Conservation (phyloP, 768 basidiomycete species). For the Xanthoconium stramineum region DNA sequence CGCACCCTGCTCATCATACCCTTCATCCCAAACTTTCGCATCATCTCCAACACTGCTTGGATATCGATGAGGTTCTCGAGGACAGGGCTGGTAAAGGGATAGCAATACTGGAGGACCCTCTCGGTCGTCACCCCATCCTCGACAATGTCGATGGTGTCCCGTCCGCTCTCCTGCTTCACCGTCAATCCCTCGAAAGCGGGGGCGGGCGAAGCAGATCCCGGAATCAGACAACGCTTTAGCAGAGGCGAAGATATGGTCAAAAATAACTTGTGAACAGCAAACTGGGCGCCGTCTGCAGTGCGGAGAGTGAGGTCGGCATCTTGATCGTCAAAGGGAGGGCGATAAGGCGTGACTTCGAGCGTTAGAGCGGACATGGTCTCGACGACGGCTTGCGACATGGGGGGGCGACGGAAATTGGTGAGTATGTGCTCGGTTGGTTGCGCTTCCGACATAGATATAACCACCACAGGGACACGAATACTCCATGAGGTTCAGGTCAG, state of each 20-base stretch:
- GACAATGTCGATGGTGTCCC: constrained; percentile 28
- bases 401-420: constrained; percentile 9
- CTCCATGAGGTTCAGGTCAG: constrained; percentile 31
- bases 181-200: constrained; percentile 26
- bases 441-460: constrained; percentile 29
- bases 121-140: constrained; percentile 34
- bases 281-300: constrained; percentile 40
- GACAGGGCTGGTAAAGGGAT: constrained; percentile 34
- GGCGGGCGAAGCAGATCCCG: constrained; percentile 28
- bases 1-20: constrained; percentile 30
- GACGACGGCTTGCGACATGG: constrained; percentile 29
- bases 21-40: constrained; percentile 40
- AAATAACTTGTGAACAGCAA: constrained; percentile 42
- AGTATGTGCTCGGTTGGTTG: constrained; percentile 14
- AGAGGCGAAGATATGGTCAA: constrained; percentile 42
- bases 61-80: constrained; percentile 35
- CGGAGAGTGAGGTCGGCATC: constrained; percentile 43
- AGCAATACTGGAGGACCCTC: constrained; percentile 34
- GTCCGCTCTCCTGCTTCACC: constrained; percentile 21
- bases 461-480: constrained; percentile 10
- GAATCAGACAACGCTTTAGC: constrained; percentile 31
- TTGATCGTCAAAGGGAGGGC: constrained; percentile 37
- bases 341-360: constrained; percentile 24
- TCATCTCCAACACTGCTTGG: constrained; percentile 33
- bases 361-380: constrained; percentile 27